Percentiles rank a stretch among this genome's conserved stretches.
phyloP scores from a whole-genome alignment of 1,284 basidiomycete species.

The Malassezia restricta region DNA sequence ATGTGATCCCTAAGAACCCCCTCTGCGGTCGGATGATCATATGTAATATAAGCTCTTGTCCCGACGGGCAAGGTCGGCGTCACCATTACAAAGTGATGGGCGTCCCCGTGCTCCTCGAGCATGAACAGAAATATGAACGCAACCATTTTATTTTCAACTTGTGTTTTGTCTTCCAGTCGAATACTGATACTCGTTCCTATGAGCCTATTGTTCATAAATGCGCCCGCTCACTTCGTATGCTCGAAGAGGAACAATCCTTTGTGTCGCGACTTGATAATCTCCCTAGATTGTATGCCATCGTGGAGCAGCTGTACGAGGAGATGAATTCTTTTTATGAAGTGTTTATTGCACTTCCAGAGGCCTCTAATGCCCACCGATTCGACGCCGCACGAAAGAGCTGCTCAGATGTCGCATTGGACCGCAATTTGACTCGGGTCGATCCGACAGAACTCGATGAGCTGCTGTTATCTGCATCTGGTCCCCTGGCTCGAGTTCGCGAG shows the following conservation, averaged over 20 bases:
- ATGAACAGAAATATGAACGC: conserved; percentile 31
- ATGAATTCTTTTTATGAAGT: conserved; percentile 66
- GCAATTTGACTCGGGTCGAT: conserved; percentile 15
- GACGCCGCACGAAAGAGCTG: conserved; percentile 15
- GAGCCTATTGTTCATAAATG: conserved; percentile 92
- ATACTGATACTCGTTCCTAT: conserved; percentile 81
- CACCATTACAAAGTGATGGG: conserved; percentile 38
- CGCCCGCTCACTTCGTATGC: conserved; percentile 67
- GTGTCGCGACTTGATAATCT: conserved; percentile 64
- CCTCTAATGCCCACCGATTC: background rate
- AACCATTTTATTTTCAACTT: conserved; percentile 79
- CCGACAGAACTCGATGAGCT: conserved; percentile 8
- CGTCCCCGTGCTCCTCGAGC: conserved; percentile 31
- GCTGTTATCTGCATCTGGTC: conserved; percentile 5
- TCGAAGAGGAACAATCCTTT: conserved; percentile 84
- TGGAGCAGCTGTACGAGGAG: conserved; percentile 94
- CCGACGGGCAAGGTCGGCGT: background rate
- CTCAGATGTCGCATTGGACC: background rate
- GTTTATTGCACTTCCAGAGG: conserved; percentile 37
- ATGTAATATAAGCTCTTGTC: conserved; percentile 20
- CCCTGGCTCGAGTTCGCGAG: background rate
- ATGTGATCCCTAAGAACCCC: conserved; percentile 76
- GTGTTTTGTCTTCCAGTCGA: conserved; percentile 73
- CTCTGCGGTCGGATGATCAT: conserved; percentile 79
- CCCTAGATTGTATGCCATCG: conserved; percentile 64